Evolutionary conservation across 78 protist species (phyloP).

Genomic region (Protostelium mycophagum): DNA sequence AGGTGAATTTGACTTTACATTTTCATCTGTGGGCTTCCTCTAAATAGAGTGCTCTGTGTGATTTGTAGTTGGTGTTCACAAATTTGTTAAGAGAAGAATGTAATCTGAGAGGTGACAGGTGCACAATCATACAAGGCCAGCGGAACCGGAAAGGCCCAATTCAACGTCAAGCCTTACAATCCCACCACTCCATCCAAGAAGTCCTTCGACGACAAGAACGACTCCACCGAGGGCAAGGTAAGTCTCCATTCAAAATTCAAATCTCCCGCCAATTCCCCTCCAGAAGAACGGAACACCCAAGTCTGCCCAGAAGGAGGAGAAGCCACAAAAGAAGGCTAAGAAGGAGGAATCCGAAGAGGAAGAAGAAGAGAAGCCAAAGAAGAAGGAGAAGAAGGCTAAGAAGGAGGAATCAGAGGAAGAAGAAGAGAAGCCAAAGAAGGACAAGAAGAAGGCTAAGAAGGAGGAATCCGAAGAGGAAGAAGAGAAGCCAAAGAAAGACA

Average conservation of each 20-base stretch:
- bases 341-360: constrained; percentile 5
- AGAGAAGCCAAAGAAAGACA: constrained; percentile 17
- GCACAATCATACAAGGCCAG: not conserved
- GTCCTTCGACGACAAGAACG: constrained; percentile 31
- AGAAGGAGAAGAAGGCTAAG: constrained; percentile 43
- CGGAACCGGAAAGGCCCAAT: not conserved
- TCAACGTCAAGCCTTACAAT: not conserved
- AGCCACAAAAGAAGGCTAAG: constrained; percentile 9
- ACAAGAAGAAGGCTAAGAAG: constrained; percentile 1
- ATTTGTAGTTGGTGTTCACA: too few species aligned
- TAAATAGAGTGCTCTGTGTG: constrained; percentile 82
- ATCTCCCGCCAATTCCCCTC: not conserved
- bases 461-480: constrained; percentile 10
- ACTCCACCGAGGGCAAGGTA: not conserved
- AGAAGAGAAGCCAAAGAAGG: constrained; percentile 6
- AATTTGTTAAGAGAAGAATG: too few species aligned
- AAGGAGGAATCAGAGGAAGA: constrained; percentile 17
- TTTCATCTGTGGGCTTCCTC: constrained; percentile 80
- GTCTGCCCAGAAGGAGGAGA: constrained; percentile 34
- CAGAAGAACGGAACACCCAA: not conserved
- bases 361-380: constrained; percentile 21
- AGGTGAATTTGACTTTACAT: too few species aligned
- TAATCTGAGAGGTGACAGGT: not conserved
- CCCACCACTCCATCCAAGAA: constrained; percentile 26
- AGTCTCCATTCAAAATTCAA: not conserved